Evolutionary conservation across 176 grass and related monocot genomes (phyloP).

Genomic region (Panicum miliaceum): DNA sequence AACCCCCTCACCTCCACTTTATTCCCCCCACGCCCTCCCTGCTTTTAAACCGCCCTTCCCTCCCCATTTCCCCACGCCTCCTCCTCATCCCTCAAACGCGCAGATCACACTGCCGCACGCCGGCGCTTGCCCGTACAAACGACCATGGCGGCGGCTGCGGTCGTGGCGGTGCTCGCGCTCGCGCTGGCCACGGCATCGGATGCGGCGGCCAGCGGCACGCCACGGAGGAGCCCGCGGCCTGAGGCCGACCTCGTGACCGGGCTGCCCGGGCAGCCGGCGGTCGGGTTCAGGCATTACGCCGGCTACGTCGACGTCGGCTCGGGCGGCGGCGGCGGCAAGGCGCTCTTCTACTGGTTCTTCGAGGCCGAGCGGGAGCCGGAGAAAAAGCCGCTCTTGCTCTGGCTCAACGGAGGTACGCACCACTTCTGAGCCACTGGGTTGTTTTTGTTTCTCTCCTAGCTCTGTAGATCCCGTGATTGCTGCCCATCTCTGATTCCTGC

Average conservation of each 20-base stretch:
- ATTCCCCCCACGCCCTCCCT: slow-evolving; percentile 5
- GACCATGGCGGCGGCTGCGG: background rate
- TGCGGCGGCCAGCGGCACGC: background rate
- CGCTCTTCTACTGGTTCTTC: slow-evolving; percentile 99
- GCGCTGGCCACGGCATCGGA: slow-evolving; percentile 35
- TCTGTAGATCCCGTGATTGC: slow-evolving; percentile 33
- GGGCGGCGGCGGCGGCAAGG: slow-evolving; percentile 52
- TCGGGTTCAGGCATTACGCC: slow-evolving; percentile 78
- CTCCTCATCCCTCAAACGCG: background rate
- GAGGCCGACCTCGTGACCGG: slow-evolving; percentile 63
- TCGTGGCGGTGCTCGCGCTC: slow-evolving; percentile 17
- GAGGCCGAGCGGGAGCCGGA: slow-evolving; percentile 68
- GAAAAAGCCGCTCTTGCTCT: slow-evolving; percentile 93
- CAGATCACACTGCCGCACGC: background rate
- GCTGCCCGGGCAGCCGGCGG: slow-evolving; percentile 73
- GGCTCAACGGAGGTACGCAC: slow-evolving; percentile 91
- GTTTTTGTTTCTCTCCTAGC: background rate
- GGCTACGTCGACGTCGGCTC: slow-evolving; percentile 67
- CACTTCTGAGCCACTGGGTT: background rate
- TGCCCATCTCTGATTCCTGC: background rate
- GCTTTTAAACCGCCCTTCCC: slow-evolving; percentile 40
- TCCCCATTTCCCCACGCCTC: background rate
- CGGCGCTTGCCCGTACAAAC: background rate
- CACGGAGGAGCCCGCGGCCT: slow-evolving; percentile 34
- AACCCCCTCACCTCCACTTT: slow-evolving; percentile 34